phyloP scores from a whole-genome alignment of 1,284 basidiomycete genomes.

The Leccinum colubrinum region DNA sequence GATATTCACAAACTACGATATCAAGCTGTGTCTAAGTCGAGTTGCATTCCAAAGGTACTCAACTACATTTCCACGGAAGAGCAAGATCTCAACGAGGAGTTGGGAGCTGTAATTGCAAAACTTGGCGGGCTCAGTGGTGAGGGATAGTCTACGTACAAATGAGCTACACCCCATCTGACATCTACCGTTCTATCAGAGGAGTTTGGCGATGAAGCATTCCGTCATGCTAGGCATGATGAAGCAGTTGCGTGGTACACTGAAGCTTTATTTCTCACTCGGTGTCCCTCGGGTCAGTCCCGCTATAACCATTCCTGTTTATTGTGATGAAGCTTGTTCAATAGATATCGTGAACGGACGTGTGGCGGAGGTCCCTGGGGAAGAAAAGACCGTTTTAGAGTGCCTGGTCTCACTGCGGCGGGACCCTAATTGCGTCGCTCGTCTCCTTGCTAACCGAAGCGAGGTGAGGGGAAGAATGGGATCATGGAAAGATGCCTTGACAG shows the following conservation, averaged over 20 bases:
- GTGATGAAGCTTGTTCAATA: neutral
- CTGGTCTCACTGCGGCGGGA: neutral
- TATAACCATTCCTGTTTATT: too few relatives aligned
- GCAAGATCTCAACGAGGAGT: neutral
- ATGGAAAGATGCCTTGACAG: neutral
- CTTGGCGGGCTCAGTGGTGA: neutral
- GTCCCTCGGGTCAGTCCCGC: neutral
- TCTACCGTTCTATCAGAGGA: neutral
- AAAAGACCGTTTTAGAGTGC: neutral
- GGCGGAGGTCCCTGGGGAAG: too few relatives aligned
- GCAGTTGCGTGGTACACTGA: constrained; percentile 10
- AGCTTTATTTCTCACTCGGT: constrained; percentile 1
- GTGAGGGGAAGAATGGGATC: neutral
- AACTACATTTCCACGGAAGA: neutral
- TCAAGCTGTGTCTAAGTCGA: neutral
- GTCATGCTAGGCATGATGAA: neutral
- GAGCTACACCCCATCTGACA: neutral
- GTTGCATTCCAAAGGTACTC: neutral
- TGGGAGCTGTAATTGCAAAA: neutral
- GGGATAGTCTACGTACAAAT: neutral
- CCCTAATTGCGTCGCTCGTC: neutral
- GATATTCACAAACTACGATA: neutral
- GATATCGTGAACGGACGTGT: neutral
- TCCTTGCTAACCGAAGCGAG: constrained; percentile 10
- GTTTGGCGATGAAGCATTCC: constrained; percentile 3